Evolutionary conservation across 495 filamentous ascomycete species (phyloP).

Genomic region (Penicillium robsamsonii): DNA sequence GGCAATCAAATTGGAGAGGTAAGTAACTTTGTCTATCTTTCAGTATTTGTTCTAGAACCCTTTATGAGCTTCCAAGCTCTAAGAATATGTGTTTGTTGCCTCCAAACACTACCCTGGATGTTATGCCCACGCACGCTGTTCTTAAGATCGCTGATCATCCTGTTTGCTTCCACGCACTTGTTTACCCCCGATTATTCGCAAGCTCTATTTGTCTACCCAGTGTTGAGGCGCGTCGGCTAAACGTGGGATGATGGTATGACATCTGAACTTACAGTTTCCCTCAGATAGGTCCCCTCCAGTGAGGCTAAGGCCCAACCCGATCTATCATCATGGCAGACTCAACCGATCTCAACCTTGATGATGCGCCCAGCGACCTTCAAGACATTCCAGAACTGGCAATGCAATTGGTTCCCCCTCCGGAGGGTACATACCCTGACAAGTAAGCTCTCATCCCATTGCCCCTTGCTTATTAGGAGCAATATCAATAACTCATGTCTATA

Average conservation of each 20-base stretch:
- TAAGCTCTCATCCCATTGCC: conserved; percentile 20
- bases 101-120: conserved; percentile 14
- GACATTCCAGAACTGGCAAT: conserved; percentile 49
- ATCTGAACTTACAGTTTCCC: conserved; percentile 12
- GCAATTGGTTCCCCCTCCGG: conserved; percentile 43
- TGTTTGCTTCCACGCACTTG: conserved; percentile 48
- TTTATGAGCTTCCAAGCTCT: neutral
- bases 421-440: conserved; percentile 49
- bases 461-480: neutral
- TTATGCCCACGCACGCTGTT: conserved; percentile 45
- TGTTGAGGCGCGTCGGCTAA: neutral
- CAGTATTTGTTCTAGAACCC: neutral
- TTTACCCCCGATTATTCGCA: conserved; percentile 22
- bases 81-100: neutral
- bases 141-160: conserved; percentile 22
- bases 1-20: conserved; percentile 12
- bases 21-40: conserved; percentile 3
- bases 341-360: conserved; percentile 45
- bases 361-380: conserved; percentile 47
- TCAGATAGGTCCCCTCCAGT: conserved; percentile 7
- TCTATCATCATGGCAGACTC: conserved; percentile 40
- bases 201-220: conserved; percentile 5
- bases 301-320: conserved; percentile 16
- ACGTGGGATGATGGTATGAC: conserved; percentile 21
- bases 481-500: conserved; percentile 16